A percentile compares a stretch with the other conserved stretches of the same genome.
Conservation (phyloP, 768 basidiomycete genomes). For the Strobilomyces echinocephalus region DNA sequence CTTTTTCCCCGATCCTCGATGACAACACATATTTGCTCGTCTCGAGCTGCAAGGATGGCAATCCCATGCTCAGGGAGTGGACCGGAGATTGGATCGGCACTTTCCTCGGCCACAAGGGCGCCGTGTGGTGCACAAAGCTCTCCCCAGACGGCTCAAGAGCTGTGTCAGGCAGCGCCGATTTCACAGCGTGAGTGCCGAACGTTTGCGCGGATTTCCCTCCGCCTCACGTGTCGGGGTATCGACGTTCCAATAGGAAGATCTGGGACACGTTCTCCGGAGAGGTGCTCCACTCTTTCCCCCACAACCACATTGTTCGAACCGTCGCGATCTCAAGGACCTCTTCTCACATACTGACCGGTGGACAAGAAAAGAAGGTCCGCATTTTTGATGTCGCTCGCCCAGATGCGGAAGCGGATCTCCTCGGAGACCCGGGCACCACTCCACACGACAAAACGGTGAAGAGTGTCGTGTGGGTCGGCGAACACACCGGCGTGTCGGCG, state of each 20-base stretch:
- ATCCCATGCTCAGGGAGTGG: conserved; percentile 95
- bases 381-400: conserved; percentile 87
- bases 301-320: conserved; percentile 96
- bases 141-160: conserved; percentile 81
- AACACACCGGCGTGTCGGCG: conserved; percentile 81
- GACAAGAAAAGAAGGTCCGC: conserved; percentile 96
- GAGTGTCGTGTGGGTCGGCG: conserved; percentile 91
- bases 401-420: conserved; percentile 82
- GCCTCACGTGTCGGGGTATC: not conserved
- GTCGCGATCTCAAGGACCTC: conserved; percentile 77
- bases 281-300: conserved; percentile 91
- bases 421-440: conserved; percentile 52
- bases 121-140: conserved; percentile 95
- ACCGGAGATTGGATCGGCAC: conserved; percentile 99
- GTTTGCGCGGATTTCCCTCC: not conserved
- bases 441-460: conserved; percentile 89
- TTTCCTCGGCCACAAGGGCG: conserved; percentile 86
- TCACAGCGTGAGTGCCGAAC: conserved; percentile 68
- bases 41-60: conserved; percentile 98
- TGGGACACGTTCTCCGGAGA: conserved; percentile 93
- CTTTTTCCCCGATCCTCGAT: conserved; percentile 81
- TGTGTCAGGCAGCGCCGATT: conserved; percentile 92
- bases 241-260: conserved; percentile 61
- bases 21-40: conserved; percentile 87
- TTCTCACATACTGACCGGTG: conserved; percentile 78